Conservation (phyloP, 2,329 filamentous ascomycete genomes). For the Penicillium concentricum region DNA sequence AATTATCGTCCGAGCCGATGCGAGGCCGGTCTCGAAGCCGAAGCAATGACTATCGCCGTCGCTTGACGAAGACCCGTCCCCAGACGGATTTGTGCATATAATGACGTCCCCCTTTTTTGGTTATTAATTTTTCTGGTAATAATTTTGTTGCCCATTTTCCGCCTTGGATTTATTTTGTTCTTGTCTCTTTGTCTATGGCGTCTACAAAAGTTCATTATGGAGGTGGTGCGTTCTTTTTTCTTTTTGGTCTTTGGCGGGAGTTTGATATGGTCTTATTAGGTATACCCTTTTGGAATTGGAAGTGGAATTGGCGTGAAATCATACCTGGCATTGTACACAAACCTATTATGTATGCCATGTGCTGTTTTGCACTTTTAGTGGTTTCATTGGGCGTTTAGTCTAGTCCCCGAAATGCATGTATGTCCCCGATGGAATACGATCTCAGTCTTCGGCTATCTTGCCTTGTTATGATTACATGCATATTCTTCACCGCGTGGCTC, state of each 20-base stretch:
- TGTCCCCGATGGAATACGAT: neutral
- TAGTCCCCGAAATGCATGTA: neutral
- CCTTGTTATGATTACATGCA: neutral
- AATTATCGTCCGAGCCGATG: constrained; percentile 8
- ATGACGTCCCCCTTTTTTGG: constrained; percentile 15
- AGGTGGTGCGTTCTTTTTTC: neutral
- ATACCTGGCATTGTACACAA: constrained; percentile 11
- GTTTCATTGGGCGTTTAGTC: neutral
- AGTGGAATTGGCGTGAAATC: constrained; percentile 2
- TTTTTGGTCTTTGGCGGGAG: neutral
- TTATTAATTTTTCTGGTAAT: constrained; percentile 5
- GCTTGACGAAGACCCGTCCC: constrained; percentile 17
- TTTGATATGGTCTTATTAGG: constrained; percentile 11
- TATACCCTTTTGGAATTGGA: constrained; percentile 24
- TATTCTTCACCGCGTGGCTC: neutral
- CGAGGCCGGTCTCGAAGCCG: constrained; percentile 28
- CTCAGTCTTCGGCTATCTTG: neutral
- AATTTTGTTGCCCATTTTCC: neutral
- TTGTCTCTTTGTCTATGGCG: neutral
- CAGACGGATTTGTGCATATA: constrained; percentile 14
- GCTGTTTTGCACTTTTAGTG: neutral
- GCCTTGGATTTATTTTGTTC: neutral
- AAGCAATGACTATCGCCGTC: constrained; percentile 22
- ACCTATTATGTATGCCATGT: neutral
- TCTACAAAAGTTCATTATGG: constrained; percentile 8